Percentiles rank a stretch among this genome's conserved stretches.
phyloP scores from a whole-genome alignment of 2,329 filamentous ascomycete species.

The Lasiodiplodia sp. region DNA sequence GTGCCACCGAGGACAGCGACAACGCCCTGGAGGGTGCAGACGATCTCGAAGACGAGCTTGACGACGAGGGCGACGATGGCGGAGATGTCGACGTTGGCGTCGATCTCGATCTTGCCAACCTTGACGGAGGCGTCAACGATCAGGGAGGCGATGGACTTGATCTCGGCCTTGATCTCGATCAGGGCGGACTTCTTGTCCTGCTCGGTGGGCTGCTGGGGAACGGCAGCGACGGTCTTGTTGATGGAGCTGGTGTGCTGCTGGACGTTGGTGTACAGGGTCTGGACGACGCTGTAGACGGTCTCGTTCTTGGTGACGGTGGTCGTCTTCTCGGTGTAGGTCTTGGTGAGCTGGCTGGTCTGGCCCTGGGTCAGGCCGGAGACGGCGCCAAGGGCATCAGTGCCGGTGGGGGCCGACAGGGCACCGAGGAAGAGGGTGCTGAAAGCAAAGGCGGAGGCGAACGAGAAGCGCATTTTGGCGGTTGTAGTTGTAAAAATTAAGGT shows the following conservation, averaged over 20 bases:
- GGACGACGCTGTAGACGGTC: slow-evolving; percentile 26
- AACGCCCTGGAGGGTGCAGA: slow-evolving; percentile 52
- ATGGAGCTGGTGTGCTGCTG: slow-evolving; percentile 29
- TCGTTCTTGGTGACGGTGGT: slow-evolving; percentile 25
- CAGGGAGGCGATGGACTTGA: slow-evolving; percentile 26
- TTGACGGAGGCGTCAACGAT: slow-evolving; percentile 27
- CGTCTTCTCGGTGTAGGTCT: slow-evolving; percentile 27
- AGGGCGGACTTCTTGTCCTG: slow-evolving; percentile 24
- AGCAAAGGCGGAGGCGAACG: slow-evolving; percentile 29
- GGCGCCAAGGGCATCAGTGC: slow-evolving; percentile 6
- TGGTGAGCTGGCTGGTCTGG: slow-evolving; percentile 7
- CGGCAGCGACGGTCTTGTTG: slow-evolving; percentile 28
- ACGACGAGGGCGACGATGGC: slow-evolving; percentile 42
- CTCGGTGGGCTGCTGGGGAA: slow-evolving; percentile 12
- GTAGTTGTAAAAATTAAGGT: slow-evolving; percentile 18
- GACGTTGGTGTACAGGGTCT: slow-evolving; percentile 28
- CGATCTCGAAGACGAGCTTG: slow-evolving; percentile 52
- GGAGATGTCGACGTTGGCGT: slow-evolving; percentile 27
- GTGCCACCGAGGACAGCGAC: slow-evolving; percentile 50
- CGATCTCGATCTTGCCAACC: slow-evolving; percentile 25
- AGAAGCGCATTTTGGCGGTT: slow-evolving; percentile 30
- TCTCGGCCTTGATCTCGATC: slow-evolving; percentile 27
- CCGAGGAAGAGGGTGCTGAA: slow-evolving; percentile 29
- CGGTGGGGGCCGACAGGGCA: slow-evolving; percentile 29
- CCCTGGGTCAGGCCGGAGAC: slow-evolving; percentile 7